These are phyloP conservation scores for Penicillium flavigenum DNA, from an alignment of 495 filamentous ascomycete species.

Conservation along the genomic window DNA sequence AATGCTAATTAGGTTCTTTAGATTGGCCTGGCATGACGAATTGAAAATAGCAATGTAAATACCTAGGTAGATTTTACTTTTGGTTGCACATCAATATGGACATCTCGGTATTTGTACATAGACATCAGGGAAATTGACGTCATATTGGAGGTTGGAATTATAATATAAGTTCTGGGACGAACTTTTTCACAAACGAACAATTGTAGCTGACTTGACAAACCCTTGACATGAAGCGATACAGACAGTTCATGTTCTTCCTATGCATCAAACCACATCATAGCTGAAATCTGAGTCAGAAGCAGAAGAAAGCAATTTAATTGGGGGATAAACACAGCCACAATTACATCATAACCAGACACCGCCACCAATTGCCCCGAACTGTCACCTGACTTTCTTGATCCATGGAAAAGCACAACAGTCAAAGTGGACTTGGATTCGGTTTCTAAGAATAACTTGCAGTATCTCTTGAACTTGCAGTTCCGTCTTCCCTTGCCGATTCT, in stretches of 20 bases:
- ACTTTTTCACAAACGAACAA: not conserved
- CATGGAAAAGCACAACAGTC: slow-evolving; percentile 21
- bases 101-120: not conserved
- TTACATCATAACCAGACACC: slow-evolving; percentile 22
- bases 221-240: not conserved
- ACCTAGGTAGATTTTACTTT: not conserved
- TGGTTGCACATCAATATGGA: not conserved
- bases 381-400: slow-evolving; percentile 22
- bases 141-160: not conserved
- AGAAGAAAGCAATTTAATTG: not conserved
- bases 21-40: slow-evolving; percentile 32
- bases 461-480: not conserved
- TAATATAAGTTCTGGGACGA: not conserved
- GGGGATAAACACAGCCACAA: slow-evolving; percentile 18
- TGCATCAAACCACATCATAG: not conserved
- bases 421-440: slow-evolving; percentile 24
- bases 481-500: not conserved
- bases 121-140: not conserved
- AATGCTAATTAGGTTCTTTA: slow-evolving; percentile 14
- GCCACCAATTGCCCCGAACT: slow-evolving; percentile 11
- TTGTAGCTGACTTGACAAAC: not conserved
- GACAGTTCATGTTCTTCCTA: not conserved
- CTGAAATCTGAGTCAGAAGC: not conserved
- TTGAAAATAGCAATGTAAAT: not conserved
- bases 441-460: slow-evolving; percentile 19